phyloP scores from a whole-genome alignment of 2,329 filamentous ascomycete species.

The Xylariaceae sp. region DNA sequence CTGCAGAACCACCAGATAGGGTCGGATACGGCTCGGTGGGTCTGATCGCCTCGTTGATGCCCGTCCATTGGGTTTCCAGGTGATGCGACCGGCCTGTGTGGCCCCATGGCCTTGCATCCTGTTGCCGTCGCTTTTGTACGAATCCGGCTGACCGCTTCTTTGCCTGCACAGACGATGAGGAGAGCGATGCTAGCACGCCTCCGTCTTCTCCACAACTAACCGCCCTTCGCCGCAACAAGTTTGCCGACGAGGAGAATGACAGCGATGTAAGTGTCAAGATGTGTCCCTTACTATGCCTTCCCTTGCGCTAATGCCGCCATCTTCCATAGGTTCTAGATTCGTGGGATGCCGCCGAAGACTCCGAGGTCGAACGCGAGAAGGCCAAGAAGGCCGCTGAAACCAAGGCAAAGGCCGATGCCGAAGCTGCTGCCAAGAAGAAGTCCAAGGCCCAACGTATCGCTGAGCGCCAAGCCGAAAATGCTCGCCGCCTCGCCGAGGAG shows the following conservation, averaged over 20 bases:
- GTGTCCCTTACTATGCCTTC: conserved; percentile 17
- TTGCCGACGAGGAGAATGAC: conserved; percentile 91
- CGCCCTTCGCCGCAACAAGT: conserved; percentile 65
- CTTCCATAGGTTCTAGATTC: conserved; percentile 80
- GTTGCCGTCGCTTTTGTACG: conserved; percentile 13
- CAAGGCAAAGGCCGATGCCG: conserved; percentile 88
- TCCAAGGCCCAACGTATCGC: conserved; percentile 84
- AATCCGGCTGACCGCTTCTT: conserved; percentile 34
- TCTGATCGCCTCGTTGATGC: conserved; percentile 20
- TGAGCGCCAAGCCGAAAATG: conserved; percentile 72
- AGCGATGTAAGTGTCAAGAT: conserved; percentile 67
- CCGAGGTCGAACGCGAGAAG: conserved; percentile 95
- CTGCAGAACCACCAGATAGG: conserved; percentile 10
- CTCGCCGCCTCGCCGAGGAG: conserved; percentile 57
- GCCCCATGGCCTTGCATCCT: conserved; percentile 21
- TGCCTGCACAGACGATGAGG: conserved; percentile 45
- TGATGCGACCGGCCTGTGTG: conserved; percentile 21
- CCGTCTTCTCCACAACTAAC: conserved; percentile 49
- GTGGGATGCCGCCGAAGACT: conserved; percentile 97
- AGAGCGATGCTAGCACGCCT: conserved; percentile 46
- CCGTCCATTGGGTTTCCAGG: conserved; percentile 2
- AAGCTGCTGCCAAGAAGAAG: conserved; percentile 90
- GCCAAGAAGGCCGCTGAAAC: conserved; percentile 83
- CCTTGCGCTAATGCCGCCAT: background rate
- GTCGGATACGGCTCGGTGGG: conserved; percentile 27